Base-by-base conservation (phyloP, 2,329 filamentous ascomycete genomes). In the Epichloe aotearoae region DNA sequence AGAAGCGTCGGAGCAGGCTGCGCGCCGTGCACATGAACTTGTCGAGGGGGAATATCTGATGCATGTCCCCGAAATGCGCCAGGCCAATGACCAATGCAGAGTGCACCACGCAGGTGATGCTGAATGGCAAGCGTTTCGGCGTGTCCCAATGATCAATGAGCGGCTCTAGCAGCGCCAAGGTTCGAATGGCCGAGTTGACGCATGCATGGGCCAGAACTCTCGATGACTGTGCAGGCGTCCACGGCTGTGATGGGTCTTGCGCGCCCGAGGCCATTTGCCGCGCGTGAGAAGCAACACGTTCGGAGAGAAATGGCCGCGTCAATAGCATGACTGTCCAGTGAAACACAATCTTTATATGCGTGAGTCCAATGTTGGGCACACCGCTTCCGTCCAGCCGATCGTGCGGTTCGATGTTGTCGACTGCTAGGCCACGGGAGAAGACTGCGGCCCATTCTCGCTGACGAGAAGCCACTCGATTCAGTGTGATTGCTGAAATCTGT, bases 101-200 rank as follows among this genome's bases (percentile, higher is more conserved):
- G 19, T 70, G 65, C 53, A 72, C 71, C 14, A 69, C 62, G 6
- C 66, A 68, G 50, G 70, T 71, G 36, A 71, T 66, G 5, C 70
- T 52, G 38, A 71, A 69, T 0, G 70, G 69, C 3, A 71, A 58
- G 10, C 68, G 60, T 39, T 63, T 66, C 0, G 69, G 69, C 1
- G 69, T 58, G 6, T 61, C 56, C 4, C 57, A 48, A 20, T 60
- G 62, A 3, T 56, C 55, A 2, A 63, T 53, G 4, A 72, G 61
- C 10, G 60, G 61, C 30, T 66, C 61, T 2, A 69, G 57, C 1
- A 71, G 61, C n/a, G 67, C 63, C n/a, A 71, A 58, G 2, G 60
- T 61, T 36, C 58, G 54, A 8, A 63, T 55, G 15, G 62, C 62
- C 5, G 61, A 64, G 53, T 63, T 58, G 15, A 64, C 56, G 49